These are phyloP conservation scores for Solanum pinnatisectum DNA, from an alignment of 257 asterid genomes.

Conservation along the genomic window DNA sequence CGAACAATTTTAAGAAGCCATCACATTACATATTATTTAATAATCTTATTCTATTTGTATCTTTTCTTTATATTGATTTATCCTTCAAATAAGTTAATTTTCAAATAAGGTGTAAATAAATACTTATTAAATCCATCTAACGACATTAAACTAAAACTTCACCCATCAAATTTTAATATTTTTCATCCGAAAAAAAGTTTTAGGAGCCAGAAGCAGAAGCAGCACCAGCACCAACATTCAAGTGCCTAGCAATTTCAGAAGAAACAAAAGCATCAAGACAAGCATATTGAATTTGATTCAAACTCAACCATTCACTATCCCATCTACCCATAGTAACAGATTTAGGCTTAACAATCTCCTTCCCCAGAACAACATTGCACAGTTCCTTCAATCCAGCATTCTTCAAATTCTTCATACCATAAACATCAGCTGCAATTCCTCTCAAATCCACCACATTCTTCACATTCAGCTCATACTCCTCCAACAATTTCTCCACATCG, in stretches of 20 bases:
- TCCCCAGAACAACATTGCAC: constrained; percentile 13
- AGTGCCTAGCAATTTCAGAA: not conserved
- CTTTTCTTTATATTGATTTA: too few relatives aligned
- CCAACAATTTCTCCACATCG: constrained; percentile 20
- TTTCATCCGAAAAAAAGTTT: not conserved
- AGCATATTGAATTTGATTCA: constrained; percentile 9
- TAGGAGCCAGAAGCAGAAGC: not conserved
- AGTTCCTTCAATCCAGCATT: constrained; percentile 18
- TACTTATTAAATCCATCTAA: not conserved
- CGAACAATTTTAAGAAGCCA: too few relatives aligned
- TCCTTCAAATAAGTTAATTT: not conserved
- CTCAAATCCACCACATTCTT: constrained; percentile 18
- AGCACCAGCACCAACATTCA: not conserved
- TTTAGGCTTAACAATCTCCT: constrained; percentile 15
- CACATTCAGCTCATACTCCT: constrained; percentile 12
- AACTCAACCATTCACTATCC: not conserved
- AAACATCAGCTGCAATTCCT: constrained; percentile 3
- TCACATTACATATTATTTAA: too few relatives aligned
- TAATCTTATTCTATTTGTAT: too few relatives aligned
- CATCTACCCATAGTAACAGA: not conserved
- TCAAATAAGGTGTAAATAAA: not conserved
- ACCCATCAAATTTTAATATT: too few relatives aligned
- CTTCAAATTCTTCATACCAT: not conserved
- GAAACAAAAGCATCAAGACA: constrained; percentile 12
- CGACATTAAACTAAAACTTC: too few relatives aligned